Evolutionary conservation across 1,284 basidiomycete genomes (phyloP).

Genomic region (Malassezia slooffiae): DNA sequence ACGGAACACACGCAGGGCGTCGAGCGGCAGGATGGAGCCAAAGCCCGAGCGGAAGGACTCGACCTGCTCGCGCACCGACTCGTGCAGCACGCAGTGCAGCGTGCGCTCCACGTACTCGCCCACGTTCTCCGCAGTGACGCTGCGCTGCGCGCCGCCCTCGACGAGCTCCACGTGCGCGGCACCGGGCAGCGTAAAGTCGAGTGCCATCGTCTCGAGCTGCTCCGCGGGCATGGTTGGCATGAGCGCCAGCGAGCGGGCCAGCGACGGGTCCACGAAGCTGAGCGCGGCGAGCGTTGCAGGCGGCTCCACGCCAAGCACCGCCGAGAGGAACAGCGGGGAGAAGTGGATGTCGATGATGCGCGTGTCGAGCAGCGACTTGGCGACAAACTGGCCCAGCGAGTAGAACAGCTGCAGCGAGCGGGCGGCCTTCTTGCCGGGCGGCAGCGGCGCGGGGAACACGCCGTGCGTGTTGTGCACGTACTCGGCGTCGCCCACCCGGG

Average conservation of each 20-base stretch:
- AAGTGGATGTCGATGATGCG: conserved; percentile 92
- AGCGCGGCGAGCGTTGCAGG: conserved; percentile 63
- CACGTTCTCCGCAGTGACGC: conserved; percentile 73
- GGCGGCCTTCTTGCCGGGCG: conserved; percentile 4
- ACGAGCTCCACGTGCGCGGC: conserved; percentile 67
- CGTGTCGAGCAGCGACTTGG: conserved; percentile 91
- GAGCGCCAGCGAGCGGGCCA: conserved; percentile 75
- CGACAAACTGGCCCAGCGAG: conserved; percentile 91
- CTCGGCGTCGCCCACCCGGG: conserved; percentile 42
- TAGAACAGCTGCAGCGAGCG: conserved; percentile 62
- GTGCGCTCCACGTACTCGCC: conserved; percentile 62
- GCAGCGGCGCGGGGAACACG: conserved; percentile 69
- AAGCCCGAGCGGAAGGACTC: conserved; percentile 48
- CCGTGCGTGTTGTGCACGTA: conserved; percentile 58
- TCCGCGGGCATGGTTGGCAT: conserved; percentile 57
- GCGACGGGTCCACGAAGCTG: conserved; percentile 66
- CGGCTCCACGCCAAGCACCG: conserved; percentile 72
- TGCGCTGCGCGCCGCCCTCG: conserved; percentile 65
- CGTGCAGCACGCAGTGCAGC: conserved; percentile 16
- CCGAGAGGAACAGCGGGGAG: conserved; percentile 80
- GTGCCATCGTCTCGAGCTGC: conserved; percentile 66
- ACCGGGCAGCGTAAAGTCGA: conserved; percentile 93
- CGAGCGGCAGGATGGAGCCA: conserved; percentile 75
- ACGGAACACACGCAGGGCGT: conserved; percentile 80
- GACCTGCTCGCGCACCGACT: conserved; percentile 21